Evolutionary conservation across 2,329 filamentous ascomycete genomes (phyloP).

Genomic region (Xylaria sp.): DNA sequence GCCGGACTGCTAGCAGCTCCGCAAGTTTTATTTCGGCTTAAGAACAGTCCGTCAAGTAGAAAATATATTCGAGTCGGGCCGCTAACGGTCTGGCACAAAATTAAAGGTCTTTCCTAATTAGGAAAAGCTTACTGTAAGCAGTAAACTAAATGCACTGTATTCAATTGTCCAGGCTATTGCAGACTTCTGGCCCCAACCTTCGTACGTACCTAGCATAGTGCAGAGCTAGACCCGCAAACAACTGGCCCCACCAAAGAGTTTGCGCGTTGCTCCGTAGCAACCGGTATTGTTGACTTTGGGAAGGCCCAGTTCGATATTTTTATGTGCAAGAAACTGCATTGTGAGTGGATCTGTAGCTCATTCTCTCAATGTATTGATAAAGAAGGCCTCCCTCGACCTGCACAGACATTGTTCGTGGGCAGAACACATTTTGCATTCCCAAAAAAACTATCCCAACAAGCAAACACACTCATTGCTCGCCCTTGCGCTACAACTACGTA

Average conservation of each 20-base stretch:
- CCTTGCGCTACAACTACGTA: background rate
- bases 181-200: too few relatives aligned
- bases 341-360: slow-evolving; percentile 20
- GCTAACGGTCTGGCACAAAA: too few relatives aligned
- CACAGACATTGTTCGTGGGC: slow-evolving; percentile 40
- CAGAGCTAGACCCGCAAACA: slow-evolving; percentile 5
- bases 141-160: too few relatives aligned
- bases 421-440: slow-evolving; percentile 11
- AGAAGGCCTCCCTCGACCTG: slow-evolving; percentile 49
- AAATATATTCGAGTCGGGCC: too few relatives aligned
- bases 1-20: too few relatives aligned
- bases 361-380: slow-evolving; percentile 28
- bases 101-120: too few relatives aligned
- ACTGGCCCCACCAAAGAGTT: background rate
- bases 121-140: too few relatives aligned
- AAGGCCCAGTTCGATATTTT: slow-evolving; percentile 32
- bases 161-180: too few relatives aligned
- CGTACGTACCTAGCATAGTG: too few relatives aligned
- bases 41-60: too few relatives aligned
- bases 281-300: slow-evolving; percentile 38
- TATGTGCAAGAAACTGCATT: slow-evolving; percentile 18
- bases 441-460: background rate
- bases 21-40: too few relatives aligned
- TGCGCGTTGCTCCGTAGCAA: slow-evolving; percentile 35
- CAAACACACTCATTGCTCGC: background rate